Evolutionary conservation across 768 basidiomycete genomes (phyloP), one percentile per base, ranked within the genome.

Genomic region (Kwoniella europaea): DNA sequence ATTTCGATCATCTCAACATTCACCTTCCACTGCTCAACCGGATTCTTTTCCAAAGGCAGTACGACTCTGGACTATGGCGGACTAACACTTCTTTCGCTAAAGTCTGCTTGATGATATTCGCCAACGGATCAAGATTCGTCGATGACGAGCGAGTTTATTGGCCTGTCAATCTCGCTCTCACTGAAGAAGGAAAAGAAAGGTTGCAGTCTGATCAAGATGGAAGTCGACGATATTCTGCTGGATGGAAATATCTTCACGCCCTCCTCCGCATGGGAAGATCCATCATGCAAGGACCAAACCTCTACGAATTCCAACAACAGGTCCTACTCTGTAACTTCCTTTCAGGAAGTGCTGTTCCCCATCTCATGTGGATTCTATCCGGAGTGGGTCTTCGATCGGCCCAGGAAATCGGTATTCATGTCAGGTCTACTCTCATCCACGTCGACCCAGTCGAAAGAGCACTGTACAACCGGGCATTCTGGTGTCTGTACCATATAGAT

Each of bases 401-500:
- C 1, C 89, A 92, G 78, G 92, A 94, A 72, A 88, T 92, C 50
- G 92, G 92, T 35, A 90, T 88, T 1, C 92, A 93, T 81, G 59
- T 89, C 86, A 77, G 88, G 86, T 73, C 85, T 87, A 69, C 71
- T 12, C 54, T 78, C 55, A 13, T 80, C 66, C 77, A 67, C 60
- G 24, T 66, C 9, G 86, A 75, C 72, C 87, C 63, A 0, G 65
- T 84, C 6, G 90, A 92, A 72, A 87, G 90, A 65, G 91, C 93
- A 79, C 85, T 91, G 22, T 91, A 90, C 88, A 91, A 91, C 78
- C 88, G 92, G 29, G 89, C 89, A 0, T 92, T 92, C 78, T 92
- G 91, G 91, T 87, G 86, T 58, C 68, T 81, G 42, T 78, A 77
- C 61, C 76, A 80, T 69, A 46, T 84, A n/a, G 85, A 86, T 66